Conservation (phyloP, 2,329 filamentous ascomycete genomes). For the Ramularia collo-cygni region DNA sequence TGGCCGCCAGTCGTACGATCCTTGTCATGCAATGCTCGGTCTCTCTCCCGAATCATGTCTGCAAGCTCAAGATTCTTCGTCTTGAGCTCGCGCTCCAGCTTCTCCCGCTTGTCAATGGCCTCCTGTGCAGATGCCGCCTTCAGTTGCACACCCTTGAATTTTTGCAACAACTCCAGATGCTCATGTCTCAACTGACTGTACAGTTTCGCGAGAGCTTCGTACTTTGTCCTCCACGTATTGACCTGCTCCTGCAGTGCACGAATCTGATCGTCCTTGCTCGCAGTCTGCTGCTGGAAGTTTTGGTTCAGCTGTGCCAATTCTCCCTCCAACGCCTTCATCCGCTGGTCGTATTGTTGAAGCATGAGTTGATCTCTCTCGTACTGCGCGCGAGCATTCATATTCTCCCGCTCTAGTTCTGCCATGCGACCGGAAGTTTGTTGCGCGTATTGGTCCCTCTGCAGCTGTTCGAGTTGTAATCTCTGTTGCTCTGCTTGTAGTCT, state of each 20-base stretch:
- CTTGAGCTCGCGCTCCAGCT: conserved; percentile 94
- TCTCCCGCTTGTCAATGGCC: conserved; percentile 89
- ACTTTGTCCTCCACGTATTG: conserved; percentile 95
- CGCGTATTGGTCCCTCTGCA: conserved; percentile 80
- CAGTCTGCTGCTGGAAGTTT: conserved; percentile 77
- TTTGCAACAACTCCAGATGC: conserved; percentile 88
- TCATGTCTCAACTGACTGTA: conserved; percentile 95
- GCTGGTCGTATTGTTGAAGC: conserved; percentile 89
- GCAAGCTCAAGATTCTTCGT: conserved; percentile 98
- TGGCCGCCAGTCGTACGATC: conserved; percentile 79
- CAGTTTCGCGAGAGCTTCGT: conserved; percentile 90
- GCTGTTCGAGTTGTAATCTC: conserved; percentile 79
- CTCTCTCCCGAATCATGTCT: conserved; percentile 96
- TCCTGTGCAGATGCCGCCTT: conserved; percentile 97
- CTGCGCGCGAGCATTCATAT: conserved; percentile 85
- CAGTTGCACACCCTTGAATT: conserved; percentile 91
- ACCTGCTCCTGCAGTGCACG: conserved; percentile 89
- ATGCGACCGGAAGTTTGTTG: conserved; percentile 94
- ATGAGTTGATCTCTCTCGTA: conserved; percentile 97
- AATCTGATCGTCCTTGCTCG: conserved; percentile 92
- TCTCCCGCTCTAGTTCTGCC: conserved; percentile 90
- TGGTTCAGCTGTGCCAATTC: conserved; percentile 76
- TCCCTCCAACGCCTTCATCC: conserved; percentile 85
- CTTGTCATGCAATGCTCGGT: conserved; percentile 87
- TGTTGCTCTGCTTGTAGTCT: conserved; percentile 81